These are phyloP conservation scores for Xylaria palmicola DNA, from an alignment of 495 filamentous ascomycete genomes.

Conservation along the genomic window DNA sequence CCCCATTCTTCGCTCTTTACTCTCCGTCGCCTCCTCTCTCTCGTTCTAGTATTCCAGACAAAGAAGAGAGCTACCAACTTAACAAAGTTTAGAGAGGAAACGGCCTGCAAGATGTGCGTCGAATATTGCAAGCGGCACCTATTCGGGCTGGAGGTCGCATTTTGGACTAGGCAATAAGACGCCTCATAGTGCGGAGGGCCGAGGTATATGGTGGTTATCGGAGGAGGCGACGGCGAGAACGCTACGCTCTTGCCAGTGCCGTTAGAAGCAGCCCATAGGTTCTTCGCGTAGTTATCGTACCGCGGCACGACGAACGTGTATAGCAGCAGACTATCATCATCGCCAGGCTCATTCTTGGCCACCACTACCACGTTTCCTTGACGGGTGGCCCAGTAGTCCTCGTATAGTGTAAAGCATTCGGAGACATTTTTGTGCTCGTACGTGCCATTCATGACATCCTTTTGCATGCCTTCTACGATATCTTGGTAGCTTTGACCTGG, in stretches of 20 bases:
- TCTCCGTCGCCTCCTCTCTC: conserved; percentile 5
- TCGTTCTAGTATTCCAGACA: conserved; percentile 5
- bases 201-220: neutral
- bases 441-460: conserved; percentile 2
- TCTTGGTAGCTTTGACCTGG: conserved; percentile 12
- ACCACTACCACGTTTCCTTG: conserved; percentile 33
- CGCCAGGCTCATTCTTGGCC: conserved; percentile 22
- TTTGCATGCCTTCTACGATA: conserved; percentile 24
- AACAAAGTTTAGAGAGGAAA: conserved; percentile 15
- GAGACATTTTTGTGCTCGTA: conserved; percentile 22
- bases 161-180: conserved; percentile 2
- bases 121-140: conserved; percentile 20
- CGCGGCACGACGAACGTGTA: conserved; percentile 28
- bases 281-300: conserved; percentile 31
- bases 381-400: conserved; percentile 23
- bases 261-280: conserved; percentile 32
- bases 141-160: neutral
- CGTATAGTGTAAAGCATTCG: conserved; percentile 29
- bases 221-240: conserved; percentile 1
- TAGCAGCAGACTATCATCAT: conserved; percentile 27
- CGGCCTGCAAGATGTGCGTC: conserved; percentile 10
- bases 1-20: conserved; percentile 1
- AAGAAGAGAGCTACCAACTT: conserved; percentile 15
- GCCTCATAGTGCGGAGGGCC: neutral
- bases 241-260: conserved; percentile 13